phyloP scores from a whole-genome alignment of 2,329 filamentous ascomycete species.

The Aspergillus alliaceus region DNA sequence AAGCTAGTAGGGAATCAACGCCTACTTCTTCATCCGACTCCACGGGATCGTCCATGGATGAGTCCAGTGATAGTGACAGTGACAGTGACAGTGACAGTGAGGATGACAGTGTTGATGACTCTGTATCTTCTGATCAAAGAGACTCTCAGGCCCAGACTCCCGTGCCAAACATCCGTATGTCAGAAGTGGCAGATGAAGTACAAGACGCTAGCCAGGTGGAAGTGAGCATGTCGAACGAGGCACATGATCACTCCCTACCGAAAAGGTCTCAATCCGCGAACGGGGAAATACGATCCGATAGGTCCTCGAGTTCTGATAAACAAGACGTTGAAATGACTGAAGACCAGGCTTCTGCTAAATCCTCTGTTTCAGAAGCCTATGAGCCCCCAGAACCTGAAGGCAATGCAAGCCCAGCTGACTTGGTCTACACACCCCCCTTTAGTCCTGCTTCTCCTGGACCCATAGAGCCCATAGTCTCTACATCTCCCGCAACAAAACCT shows the following conservation, averaged over 20 bases:
- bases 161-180: not conserved
- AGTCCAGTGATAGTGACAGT: conserved; percentile 33
- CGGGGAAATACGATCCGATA: conserved; percentile 4
- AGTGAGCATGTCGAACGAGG: not conserved
- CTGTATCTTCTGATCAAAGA: conserved; percentile 17
- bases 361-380: conserved; percentile 52
- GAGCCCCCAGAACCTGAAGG: conserved; percentile 53
- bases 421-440: conserved; percentile 43
- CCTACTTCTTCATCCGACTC: conserved; percentile 30
- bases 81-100: conserved; percentile 20
- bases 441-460: conserved; percentile 40
- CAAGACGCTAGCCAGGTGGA: conserved; percentile 6
- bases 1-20: conserved; percentile 13
- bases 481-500: conserved; percentile 21
- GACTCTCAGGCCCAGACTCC: conserved; percentile 5
- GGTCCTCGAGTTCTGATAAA: conserved; percentile 4
- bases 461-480: conserved; percentile 24
- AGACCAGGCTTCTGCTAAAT: conserved; percentile 25
- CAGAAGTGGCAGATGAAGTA: not conserved
- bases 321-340: conserved; percentile 10
- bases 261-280: conserved; percentile 5
- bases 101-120: conserved; percentile 18
- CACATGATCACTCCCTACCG: conserved; percentile 8
- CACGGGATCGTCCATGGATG: conserved; percentile 39
- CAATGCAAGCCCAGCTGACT: conserved; percentile 25